Evolutionary conservation across 2,329 filamentous ascomycete genomes (phyloP), one percentile per base, ranked within the genome.

Genomic region (Fusarium chlamydosporum): DNA sequence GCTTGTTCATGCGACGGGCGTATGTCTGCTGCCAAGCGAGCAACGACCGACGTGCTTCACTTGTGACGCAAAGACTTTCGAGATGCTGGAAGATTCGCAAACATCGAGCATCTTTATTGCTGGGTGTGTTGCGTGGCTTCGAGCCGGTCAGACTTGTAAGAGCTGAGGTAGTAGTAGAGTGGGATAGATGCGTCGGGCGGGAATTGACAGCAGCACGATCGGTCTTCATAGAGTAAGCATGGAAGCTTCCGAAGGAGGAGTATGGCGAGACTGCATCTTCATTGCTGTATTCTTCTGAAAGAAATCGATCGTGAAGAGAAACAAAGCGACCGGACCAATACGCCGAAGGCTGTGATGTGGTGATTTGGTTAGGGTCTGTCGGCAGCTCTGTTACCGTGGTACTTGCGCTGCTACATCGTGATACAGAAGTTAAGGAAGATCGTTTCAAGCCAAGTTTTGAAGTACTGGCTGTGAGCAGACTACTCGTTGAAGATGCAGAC

Each of bases 271-370:
- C 11, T 55, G 34, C 23, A 54, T 58, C 56, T 3, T 65, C 60
- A 27, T 64, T 61, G 4, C 61, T 60, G 18, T 76, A 73, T 3
- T 72, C 73, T 34, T 80, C 78, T 4, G 74, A 38, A 4, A 73
- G 61, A 16, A 76, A 76, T 18, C 81, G 82, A 76, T 91, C 88
- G 51, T 85, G 81, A 1, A 90, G 76, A 3, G 86, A 78, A 51
- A 83, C 78, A 73, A 90, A 89, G 38, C 89, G 86, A 18, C 89
- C 89, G 12, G 83, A 80, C 89, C 89, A 91, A 75, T 89, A 91
- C 4, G 80, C 76, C 3, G 83, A 81, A 7, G 82, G 77, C 70
- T 85, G 82, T 3, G 84, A 81, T 0, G 74, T 77, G 51, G 75
- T 74, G 15, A 88, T 76, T 4, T 77, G 74, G 2, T 70, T 70